phyloP scores from a whole-genome alignment of 805 yeast species.

The Hanseniaspora clermontiae region DNA sequence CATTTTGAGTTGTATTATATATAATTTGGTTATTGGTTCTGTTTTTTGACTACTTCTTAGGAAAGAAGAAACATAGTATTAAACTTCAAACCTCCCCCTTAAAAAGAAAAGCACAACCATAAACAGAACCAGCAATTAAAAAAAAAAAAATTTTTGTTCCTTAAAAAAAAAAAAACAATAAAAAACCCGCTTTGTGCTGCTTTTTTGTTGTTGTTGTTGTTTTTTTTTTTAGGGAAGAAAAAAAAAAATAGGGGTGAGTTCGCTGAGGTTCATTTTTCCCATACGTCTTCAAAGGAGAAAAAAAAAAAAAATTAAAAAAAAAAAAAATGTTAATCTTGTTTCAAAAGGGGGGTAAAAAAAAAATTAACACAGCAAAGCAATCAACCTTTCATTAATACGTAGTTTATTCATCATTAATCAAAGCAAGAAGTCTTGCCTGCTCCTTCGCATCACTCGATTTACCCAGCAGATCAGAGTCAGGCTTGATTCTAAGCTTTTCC shows the following conservation, averaged over 20 bases:
- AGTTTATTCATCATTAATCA: constrained; percentile 24
- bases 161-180: no score
- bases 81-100: background rate
- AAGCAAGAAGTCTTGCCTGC: constrained; percentile 27
- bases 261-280: background rate
- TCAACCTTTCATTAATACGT: background rate
- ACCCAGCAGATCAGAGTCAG: constrained; percentile 27
- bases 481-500: constrained; percentile 26
- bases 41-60: background rate
- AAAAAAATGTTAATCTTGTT: no score
- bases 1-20: constrained; percentile 37
- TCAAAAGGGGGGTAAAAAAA: background rate
- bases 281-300: no score
- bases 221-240: no score
- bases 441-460: constrained; percentile 27
- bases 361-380: background rate
- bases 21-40: background rate
- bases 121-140: no score
- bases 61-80: background rate
- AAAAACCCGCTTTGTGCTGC: no score
- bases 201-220: no score
- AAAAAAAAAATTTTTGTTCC: no score
- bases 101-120: no score
- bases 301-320: no score
- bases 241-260: background rate